phyloP scores from a whole-genome alignment of 805 yeast species.

The Naumovozyma dairenensis region DNA sequence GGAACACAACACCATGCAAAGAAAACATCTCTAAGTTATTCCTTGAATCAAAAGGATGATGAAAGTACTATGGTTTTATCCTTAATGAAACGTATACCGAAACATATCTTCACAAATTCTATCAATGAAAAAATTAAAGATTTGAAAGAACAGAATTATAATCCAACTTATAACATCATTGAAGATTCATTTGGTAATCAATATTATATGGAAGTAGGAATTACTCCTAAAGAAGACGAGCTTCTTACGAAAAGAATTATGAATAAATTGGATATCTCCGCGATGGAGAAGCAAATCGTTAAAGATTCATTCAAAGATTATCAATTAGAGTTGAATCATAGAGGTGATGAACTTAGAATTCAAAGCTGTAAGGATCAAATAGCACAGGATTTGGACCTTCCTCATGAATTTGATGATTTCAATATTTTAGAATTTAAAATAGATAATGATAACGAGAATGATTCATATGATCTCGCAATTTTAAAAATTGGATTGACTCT shows the following conservation, averaged over 20 bases:
- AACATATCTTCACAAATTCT: conserved; percentile 12
- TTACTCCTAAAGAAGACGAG: conserved; percentile 17
- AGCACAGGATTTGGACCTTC: conserved; percentile 14
- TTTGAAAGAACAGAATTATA: conserved; percentile 10
- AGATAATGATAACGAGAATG: conserved; percentile 4
- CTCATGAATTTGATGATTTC: conserved; percentile 11
- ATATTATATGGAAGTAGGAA: conserved; percentile 22
- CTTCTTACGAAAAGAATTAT: conserved; percentile 11
- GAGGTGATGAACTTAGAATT: conserved; percentile 16
- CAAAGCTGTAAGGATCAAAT: conserved; percentile 13
- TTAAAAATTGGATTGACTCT: not conserved
- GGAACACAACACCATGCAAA: not conserved
- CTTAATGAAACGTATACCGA: conserved; percentile 11
- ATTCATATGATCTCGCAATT: not conserved
- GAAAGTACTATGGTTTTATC: conserved; percentile 2
- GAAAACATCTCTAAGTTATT: not conserved
- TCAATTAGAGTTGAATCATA: conserved; percentile 17
- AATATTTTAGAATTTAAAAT: conserved; percentile 11
- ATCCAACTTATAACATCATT: conserved; percentile 17
- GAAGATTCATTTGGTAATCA: conserved; percentile 24
- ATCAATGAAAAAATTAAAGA: conserved; percentile 6
- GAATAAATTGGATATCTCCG: conserved; percentile 10
- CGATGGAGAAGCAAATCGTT: conserved; percentile 11
- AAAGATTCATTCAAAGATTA: conserved; percentile 18
- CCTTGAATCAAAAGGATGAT: not conserved